Evolutionary conservation across 192 early-diverging fungal genomes (phyloP).

Genomic region (Coemansia sp.): DNA sequence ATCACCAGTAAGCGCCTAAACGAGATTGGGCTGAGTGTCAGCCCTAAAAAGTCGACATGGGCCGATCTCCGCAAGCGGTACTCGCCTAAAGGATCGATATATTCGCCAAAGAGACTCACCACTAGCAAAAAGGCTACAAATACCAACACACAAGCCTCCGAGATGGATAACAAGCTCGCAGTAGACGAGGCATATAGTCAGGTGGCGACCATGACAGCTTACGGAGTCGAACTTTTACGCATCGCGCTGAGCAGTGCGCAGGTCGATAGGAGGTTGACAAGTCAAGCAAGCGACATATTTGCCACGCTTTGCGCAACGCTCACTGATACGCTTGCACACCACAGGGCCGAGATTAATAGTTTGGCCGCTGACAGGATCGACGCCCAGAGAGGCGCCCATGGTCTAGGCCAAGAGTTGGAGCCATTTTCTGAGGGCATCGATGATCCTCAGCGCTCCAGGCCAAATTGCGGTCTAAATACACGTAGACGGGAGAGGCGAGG

Average conservation of each 20-base stretch:
- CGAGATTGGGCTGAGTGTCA: not conserved
- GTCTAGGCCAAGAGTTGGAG: not conserved
- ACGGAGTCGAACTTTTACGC: constrained; percentile 1
- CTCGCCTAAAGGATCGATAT: not conserved
- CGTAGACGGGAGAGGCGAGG: not conserved
- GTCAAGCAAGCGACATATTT: not conserved
- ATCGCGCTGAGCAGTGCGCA: not conserved
- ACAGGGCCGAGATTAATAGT: not conserved
- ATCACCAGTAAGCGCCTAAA: not conserved
- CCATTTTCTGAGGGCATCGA: not conserved
- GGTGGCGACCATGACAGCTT: not conserved
- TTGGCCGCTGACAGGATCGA: not conserved
- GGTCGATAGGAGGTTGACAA: not conserved
- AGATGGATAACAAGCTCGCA: not conserved
- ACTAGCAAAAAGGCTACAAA: not conserved
- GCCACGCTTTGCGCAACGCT: not conserved
- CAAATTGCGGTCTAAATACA: too few relatives aligned
- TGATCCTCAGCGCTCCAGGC: not conserved
- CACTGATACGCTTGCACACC: not conserved
- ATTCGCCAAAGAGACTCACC: not conserved
- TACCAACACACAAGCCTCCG: not conserved
- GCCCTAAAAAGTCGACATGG: not conserved
- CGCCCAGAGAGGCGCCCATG: not conserved
- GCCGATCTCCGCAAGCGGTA: not conserved
- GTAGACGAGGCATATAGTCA: not conserved